These are phyloP conservation scores for Plasmodium relictum DNA, from an alignment of 169 alveolate genomes.

Conservation along the genomic window DNA sequence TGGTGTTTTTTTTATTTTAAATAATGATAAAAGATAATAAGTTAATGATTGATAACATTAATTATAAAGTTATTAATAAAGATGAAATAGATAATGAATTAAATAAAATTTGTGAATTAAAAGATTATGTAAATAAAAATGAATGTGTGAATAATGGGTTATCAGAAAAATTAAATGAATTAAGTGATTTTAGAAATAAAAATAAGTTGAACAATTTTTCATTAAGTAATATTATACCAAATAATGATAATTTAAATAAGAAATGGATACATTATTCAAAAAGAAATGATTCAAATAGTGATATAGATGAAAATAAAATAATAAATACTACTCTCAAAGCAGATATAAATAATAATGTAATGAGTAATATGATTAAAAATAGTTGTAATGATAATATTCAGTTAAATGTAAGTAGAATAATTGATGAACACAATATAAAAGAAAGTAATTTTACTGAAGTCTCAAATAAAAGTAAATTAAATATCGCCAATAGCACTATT, in stretches of 20 bases:
- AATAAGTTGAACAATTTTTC: not conserved
- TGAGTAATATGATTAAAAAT: constrained; percentile 11
- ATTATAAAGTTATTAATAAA: constrained; percentile 21
- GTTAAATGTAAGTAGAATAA: too few species aligned
- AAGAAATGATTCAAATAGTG: constrained; percentile 8
- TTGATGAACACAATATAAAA: too few species aligned
- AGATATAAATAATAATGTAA: constrained; percentile 18
- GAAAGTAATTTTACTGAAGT: too few species aligned
- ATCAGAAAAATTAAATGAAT: constrained; percentile 20
- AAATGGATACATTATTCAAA: constrained; percentile 7
- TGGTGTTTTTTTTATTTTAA: constrained; percentile 6
- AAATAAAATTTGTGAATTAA: constrained; percentile 38
- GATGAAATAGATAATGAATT: constrained; percentile 17
- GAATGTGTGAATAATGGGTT: not conserved
- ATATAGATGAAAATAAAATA: not conserved
- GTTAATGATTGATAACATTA: constrained; percentile 52
- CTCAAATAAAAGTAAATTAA: too few species aligned
- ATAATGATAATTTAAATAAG: constrained; percentile 1
- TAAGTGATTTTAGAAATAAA: constrained; percentile 35
- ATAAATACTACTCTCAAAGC: constrained; percentile 11
- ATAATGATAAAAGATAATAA: constrained; percentile 71
- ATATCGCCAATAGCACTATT: too few species aligned
- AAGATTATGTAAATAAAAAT: constrained; percentile 16
- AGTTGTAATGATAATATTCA: not conserved
- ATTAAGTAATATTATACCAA: constrained; percentile 1